Evolutionary conservation across 139 green algal species (phyloP), one percentile per base, ranked within the genome.

Genomic region (Coelastrella sp.): DNA sequence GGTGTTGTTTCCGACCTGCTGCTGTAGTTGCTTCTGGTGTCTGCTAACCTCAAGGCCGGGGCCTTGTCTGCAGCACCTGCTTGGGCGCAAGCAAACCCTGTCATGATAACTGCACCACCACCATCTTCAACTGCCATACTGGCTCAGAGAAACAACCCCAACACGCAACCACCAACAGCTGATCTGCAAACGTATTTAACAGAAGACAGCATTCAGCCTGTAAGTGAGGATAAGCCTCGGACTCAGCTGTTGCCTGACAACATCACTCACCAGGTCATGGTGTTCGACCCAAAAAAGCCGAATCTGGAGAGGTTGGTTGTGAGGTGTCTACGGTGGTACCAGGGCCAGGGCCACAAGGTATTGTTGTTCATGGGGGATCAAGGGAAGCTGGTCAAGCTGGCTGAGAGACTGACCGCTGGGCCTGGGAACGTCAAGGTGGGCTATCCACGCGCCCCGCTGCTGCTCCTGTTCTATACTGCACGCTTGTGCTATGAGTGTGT

Each of bases 11-110:
- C 11, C 27, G 59, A n/a, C n/a, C n/a, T n/a, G n/a, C n/a, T n/a
- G n/a, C n/a, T 71, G 27, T 50, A 81, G 50, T 40, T 81, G 50
- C 15, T 82, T 21, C 53, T 82, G 32, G 75, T 82, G 6, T 82
- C 75, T 35, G 75, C 75, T 11, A 50, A 35, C 13, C 34, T 82
- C 4, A 69, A 71, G 37, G 34, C 51, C 4, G 53, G 23, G 35
- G 57, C 34, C 15, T 37, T 82, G 2, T 21, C 51, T 3, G 23
- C 13, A 13, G 37, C 37, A 2, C 75, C 53, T 30, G 51, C 75
- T 3, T 82, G 75, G 75, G 25, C 53, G 8, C 35, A 38, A 4
- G 32, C 75, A 41, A n/a, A 71, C 35, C 53, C 75, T 0, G 35
- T 71, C 9, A 69, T 51, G 23, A 69, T 82, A 17, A 40, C 73